A percentile compares a stretch with the other conserved stretches of the same genome.
Evolutionary conservation across 257 asterid species (phyloP).

Genomic region (Solanum piurae): DNA sequence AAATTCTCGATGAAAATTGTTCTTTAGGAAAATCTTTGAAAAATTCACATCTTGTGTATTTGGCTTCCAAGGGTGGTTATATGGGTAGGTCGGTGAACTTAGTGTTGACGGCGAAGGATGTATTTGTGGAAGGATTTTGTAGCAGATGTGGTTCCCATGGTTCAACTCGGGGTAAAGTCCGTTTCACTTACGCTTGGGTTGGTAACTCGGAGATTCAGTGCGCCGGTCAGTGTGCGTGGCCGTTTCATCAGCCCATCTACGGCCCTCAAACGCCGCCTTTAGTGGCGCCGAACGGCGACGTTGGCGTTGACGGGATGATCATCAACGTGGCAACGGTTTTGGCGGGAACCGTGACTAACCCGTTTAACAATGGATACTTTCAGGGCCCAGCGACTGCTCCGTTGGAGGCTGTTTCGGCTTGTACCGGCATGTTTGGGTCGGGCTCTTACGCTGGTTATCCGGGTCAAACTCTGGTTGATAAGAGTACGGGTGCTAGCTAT

Average conservation of each 20-base stretch:
- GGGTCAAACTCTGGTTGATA: constrained; percentile 42
- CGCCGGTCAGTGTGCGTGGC: constrained; percentile 84
- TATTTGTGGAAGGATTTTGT: constrained; percentile 62
- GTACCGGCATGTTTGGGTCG: constrained; percentile 62
- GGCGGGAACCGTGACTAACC: constrained; percentile 76
- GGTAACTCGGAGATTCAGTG: constrained; percentile 69
- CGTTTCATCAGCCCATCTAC: constrained; percentile 73
- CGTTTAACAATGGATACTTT: constrained; percentile 56
- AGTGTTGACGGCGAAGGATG: constrained; percentile 63
- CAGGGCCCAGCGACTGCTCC: constrained; percentile 73
- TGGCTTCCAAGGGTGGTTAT: constrained; percentile 58
- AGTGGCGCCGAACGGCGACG: constrained; percentile 64
- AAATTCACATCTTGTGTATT: constrained; percentile 26
- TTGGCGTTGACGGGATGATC: constrained; percentile 67
- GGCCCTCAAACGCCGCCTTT: constrained; percentile 75
- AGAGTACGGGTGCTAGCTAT: constrained; percentile 48
- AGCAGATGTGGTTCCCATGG: constrained; percentile 69
- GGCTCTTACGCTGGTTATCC: constrained; percentile 73
- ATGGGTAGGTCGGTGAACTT: constrained; percentile 38
- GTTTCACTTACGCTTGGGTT: constrained; percentile 69
- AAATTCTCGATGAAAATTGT: constrained; percentile 37
- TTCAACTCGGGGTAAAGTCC: constrained; percentile 37
- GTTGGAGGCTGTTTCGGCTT: constrained; percentile 70
- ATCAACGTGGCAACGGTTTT: constrained; percentile 58
- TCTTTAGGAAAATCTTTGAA: constrained; percentile 49